Conservation (phyloP, 2,329 filamentous ascomycete genomes). For the Mycosphaerelloides madeirae region DNA sequence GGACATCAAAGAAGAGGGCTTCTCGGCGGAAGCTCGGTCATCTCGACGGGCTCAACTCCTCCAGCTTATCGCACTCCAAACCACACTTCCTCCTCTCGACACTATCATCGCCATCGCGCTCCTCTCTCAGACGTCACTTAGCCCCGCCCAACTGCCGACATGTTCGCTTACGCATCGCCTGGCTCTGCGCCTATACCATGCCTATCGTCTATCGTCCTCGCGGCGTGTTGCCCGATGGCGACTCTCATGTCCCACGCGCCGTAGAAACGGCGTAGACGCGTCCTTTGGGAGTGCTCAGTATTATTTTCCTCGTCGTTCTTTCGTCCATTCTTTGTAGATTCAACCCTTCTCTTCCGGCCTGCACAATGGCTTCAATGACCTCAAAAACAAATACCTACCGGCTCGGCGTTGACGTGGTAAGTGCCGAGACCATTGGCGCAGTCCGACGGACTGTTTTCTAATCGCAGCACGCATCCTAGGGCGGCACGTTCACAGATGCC, state of each 20-base stretch:
- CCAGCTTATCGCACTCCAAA: conserved; percentile 1
- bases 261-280: neutral
- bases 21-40: too few relatives aligned
- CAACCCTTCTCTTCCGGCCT: neutral
- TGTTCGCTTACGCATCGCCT: too few relatives aligned
- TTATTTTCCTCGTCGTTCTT: neutral
- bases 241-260: neutral
- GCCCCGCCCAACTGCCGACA: too few relatives aligned
- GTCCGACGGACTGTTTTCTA: neutral
- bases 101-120: neutral
- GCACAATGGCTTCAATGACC: conserved; percentile 9
- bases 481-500: conserved; percentile 25
- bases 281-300: conserved; percentile 12
- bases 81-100: neutral
- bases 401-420: conserved; percentile 24
- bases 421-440: too few relatives aligned
- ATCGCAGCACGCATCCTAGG: neutral
- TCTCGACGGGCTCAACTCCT: neutral
- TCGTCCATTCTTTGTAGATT: neutral
- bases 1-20: too few relatives aligned
- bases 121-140: neutral
- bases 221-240: neutral
- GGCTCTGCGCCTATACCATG: too few relatives aligned
- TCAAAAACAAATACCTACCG: conserved; percentile 18
- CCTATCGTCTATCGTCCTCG: neutral